phyloP scores from a whole-genome alignment of 441 rosid genomes.

The Raphanus hybrid region DNA sequence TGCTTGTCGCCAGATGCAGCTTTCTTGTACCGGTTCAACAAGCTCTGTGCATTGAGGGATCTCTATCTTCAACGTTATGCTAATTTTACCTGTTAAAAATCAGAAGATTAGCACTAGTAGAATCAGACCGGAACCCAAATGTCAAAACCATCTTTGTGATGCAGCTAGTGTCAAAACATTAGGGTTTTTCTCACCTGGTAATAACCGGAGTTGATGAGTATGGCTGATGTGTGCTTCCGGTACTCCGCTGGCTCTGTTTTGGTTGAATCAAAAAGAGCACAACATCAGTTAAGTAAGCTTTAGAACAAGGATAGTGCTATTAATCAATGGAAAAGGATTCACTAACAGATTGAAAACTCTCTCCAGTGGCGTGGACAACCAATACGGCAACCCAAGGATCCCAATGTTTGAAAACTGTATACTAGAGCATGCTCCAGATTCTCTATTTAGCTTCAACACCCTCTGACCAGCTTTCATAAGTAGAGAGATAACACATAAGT shows the following conservation, averaged over 20 bases:
- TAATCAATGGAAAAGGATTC: conserved; percentile 12
- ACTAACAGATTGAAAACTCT: conserved; percentile 78
- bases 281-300: background rate
- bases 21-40: conserved; percentile 80
- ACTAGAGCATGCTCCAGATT: conserved; percentile 65
- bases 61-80: conserved; percentile 66
- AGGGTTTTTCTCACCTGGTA: conserved; percentile 64
- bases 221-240: conserved; percentile 55
- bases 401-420: conserved; percentile 74
- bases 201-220: conserved; percentile 56
- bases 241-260: conserved; percentile 59
- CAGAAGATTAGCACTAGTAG: background rate
- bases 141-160: conserved; percentile 9
- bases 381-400: conserved; percentile 88
- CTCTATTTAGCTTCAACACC: conserved; percentile 62
- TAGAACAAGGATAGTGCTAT: conserved; percentile 8
- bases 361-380: conserved; percentile 74
- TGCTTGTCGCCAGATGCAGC: conserved; percentile 84
- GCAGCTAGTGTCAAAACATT: conserved; percentile 15
- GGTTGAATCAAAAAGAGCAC: conserved; percentile 19
- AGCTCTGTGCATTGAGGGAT: conserved; percentile 72
- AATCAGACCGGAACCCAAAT: conserved; percentile 8
- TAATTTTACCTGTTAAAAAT: conserved; percentile 63
- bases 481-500: background rate
- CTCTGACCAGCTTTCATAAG: conserved; percentile 69